phyloP scores from a whole-genome alignment of 1,284 basidiomycete genomes.

The Ceratobasidium sp. region DNA sequence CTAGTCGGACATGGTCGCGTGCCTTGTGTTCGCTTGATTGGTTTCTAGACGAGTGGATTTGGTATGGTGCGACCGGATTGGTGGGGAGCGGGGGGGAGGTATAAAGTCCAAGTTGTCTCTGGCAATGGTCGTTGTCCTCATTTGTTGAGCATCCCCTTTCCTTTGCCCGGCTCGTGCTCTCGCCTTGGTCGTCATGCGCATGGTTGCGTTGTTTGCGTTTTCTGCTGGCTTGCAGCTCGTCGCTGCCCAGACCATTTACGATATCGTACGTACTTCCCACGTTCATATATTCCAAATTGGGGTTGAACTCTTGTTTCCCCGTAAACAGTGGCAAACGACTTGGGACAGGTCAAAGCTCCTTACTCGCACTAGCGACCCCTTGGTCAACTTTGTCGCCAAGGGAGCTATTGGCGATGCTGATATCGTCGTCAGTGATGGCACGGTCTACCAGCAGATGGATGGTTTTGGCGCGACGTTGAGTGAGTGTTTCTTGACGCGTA shows the following conservation, averaged over 20 bases:
- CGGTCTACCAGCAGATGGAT: constrained; percentile 60
- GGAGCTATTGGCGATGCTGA: constrained; percentile 61
- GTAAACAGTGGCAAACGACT: constrained; percentile 68
- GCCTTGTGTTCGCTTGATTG: not conserved
- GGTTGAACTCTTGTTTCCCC: not conserved
- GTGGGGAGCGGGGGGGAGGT: not conserved
- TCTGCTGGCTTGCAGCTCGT: constrained; percentile 15
- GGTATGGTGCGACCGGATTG: not conserved
- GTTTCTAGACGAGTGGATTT: not conserved
- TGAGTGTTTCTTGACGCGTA: constrained; percentile 50
- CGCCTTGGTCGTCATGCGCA: not conserved
- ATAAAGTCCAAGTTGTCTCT: not conserved
- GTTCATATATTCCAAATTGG: not conserved
- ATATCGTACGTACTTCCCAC: constrained; percentile 31
- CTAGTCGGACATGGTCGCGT: not conserved
- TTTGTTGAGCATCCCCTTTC: not conserved
- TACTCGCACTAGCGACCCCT: constrained; percentile 51
- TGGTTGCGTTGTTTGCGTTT: not conserved
- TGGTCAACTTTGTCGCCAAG: constrained; percentile 63
- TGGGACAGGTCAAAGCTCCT: constrained; percentile 67
- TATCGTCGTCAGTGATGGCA: constrained; percentile 61
- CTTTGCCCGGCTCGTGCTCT: not conserved
- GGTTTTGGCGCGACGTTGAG: constrained; percentile 66
- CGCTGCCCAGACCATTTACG: constrained; percentile 45
- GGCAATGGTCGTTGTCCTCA: not conserved